A percentile compares a stretch with the other conserved stretches of the same genome.
Evolutionary conservation across 140 eudicot species (phyloP).

Genomic region (Anethum foeniculum): DNA sequence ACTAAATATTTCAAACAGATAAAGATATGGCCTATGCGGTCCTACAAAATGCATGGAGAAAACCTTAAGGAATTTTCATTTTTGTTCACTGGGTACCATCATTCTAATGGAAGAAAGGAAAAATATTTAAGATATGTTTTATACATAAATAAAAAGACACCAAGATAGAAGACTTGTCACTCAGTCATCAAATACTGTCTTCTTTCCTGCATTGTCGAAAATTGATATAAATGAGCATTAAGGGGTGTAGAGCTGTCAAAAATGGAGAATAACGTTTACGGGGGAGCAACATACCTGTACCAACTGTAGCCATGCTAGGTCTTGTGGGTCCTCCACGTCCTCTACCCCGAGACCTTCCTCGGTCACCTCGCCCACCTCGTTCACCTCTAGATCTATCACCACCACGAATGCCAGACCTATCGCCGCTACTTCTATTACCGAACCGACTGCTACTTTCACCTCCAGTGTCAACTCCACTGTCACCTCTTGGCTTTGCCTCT

Average conservation of each 20-base stretch:
- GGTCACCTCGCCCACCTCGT: slow-evolving; percentile 3
- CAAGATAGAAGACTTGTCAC: not conserved
- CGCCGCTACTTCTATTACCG: slow-evolving; percentile 16
- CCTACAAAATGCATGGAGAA: not conserved
- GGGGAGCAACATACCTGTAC: slow-evolving; percentile 13
- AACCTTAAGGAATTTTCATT: not conserved
- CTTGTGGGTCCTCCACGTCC: slow-evolving; percentile 50
- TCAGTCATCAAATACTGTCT: slow-evolving; percentile 13
- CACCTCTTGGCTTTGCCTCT: slow-evolving; percentile 70
- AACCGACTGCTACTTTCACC: slow-evolving; percentile 17
- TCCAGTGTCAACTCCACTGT: slow-evolving; percentile 22
- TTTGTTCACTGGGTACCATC: not conserved
- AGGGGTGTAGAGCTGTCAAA: not conserved
- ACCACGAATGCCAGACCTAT: slow-evolving; percentile 27
- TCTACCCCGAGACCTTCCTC: slow-evolving; percentile 23
- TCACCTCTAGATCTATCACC: slow-evolving; percentile 8
- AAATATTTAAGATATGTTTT: not conserved
- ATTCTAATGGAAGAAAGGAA: not conserved
- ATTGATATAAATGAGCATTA: not conserved
- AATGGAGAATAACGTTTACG: not conserved
- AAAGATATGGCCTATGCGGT: not conserved
- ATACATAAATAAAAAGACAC: not conserved
- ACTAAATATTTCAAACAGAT: no score
- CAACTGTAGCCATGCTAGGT: slow-evolving; percentile 46
- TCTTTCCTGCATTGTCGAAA: slow-evolving; percentile 3